Base-by-base conservation (phyloP, 2,329 filamentous ascomycete genomes). In the Graphilbum fragrans region DNA sequence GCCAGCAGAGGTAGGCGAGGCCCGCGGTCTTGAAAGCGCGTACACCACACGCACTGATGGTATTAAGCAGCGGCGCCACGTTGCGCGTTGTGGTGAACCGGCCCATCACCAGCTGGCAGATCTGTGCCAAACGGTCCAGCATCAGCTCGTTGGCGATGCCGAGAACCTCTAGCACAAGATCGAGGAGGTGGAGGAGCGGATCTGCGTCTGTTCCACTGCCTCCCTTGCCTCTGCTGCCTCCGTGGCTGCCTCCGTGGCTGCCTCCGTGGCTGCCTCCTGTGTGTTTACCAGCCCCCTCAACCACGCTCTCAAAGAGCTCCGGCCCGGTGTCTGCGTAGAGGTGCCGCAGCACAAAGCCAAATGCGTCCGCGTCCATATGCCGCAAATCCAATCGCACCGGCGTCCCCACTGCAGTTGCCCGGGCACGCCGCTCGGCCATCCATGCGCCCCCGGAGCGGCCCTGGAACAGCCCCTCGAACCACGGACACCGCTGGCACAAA, bases 131-230 rank as follows among this genome's bases (percentile, higher is more conserved):
- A 7, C 88, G 74, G 56, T 95, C 87, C 37, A 98, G 72, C 88
- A 98, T 95, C 43, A 98, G 65, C 59, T 98, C 90, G 55, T 98
- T 92, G 12, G 88, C 86, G 40, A 86, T 81, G 42, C 78, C 78
- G 72, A 96, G 81, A 35, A 96, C 84, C 51, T 94, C 87, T 62
- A 96, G 73, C 9, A 95, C 72, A n/a, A 92, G 66, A 51, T 96
- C 87, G 5, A 88, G 77, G 47, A 94, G 87, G 36, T 87, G 82
- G 49, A 95, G 87, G 6, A 94, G 61, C n/a, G n/a, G n/a, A n/a
- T n/a, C n/a, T n/a, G n/a, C n/a, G n/a, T n/a, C n/a, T n/a, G n/a
- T n/a, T n/a, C n/a, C n/a, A n/a, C n/a, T n/a, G n/a, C n/a, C n/a
- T n/a, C n/a, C n/a, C n/a, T n/a, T n/a, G n/a, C n/a, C n/a, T n/a